Percentiles rank a stretch among this genome's conserved stretches.
Conservation (phyloP, 1,139 yeast genomes). For the Candida sanyaensis region DNA sequence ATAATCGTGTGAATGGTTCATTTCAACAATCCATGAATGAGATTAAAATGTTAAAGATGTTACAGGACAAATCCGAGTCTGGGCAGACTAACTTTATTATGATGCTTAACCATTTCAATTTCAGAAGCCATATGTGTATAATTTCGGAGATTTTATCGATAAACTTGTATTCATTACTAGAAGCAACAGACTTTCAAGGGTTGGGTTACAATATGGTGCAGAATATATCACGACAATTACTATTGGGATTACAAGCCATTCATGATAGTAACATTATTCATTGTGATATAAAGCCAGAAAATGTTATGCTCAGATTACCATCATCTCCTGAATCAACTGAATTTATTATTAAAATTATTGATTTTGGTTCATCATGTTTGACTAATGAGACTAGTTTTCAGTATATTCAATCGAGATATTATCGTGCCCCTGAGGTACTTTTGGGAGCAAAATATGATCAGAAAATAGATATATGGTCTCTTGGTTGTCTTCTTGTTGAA, state of each 20-base stretch:
- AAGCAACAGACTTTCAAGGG: constrained; percentile 62
- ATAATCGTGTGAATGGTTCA: constrained; percentile 73
- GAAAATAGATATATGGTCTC: constrained; percentile 80
- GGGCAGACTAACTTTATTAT: constrained; percentile 52
- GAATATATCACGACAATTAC: constrained; percentile 54
- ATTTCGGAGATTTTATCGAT: constrained; percentile 72
- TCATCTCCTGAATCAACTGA: constrained; percentile 15
- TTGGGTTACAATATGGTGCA: constrained; percentile 53
- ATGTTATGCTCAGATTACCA: constrained; percentile 53
- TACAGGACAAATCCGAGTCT: constrained; percentile 24
- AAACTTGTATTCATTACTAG: constrained; percentile 67
- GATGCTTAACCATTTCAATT: constrained; percentile 59
- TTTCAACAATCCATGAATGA: constrained; percentile 73
- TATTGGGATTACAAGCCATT: constrained; percentile 61
- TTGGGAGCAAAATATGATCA: constrained; percentile 74
- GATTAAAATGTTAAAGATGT: constrained; percentile 62
- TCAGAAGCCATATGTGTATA: constrained; percentile 83
- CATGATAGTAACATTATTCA: constrained; percentile 64
- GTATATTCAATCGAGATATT: constrained; percentile 65
- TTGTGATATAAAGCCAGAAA: constrained; percentile 79
- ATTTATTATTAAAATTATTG: constrained; percentile 55
- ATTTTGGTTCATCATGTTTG: constrained; percentile 64
- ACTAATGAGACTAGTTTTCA: constrained; percentile 50
- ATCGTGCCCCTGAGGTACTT: constrained; percentile 78
- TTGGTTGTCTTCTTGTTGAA: constrained; percentile 71